These are phyloP conservation scores for Aspergillus ustus DNA, from an alignment of 2,329 filamentous ascomycete genomes.

Conservation along the genomic window DNA sequence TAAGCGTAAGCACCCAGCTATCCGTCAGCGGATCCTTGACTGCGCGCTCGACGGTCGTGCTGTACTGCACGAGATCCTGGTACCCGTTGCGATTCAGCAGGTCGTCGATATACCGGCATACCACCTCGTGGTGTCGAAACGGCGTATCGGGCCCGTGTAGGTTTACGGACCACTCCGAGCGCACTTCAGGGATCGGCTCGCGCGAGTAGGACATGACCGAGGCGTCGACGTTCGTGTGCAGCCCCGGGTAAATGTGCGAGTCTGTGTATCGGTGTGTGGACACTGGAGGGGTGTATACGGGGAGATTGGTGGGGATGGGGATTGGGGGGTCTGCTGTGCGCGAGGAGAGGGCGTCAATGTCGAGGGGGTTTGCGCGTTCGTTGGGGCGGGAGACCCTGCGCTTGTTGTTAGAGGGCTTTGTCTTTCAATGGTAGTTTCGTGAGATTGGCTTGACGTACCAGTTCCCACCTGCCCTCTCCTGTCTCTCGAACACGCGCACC, in stretches of 20 bases:
- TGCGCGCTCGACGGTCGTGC: slow-evolving; percentile 65
- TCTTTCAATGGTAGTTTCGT: not conserved
- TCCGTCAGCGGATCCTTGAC: slow-evolving; percentile 52
- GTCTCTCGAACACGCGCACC: slow-evolving; percentile 66
- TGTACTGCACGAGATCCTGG: slow-evolving; percentile 49
- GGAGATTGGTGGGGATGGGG: slow-evolving; percentile 53
- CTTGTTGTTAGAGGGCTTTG: not conserved
- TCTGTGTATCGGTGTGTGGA: slow-evolving; percentile 58
- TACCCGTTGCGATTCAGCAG: slow-evolving; percentile 60
- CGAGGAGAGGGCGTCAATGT: slow-evolving; percentile 53
- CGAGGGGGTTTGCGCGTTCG: slow-evolving; percentile 47
- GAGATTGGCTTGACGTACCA: slow-evolving; percentile 53
- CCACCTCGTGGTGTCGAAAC: slow-evolving; percentile 64
- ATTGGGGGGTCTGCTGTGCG: slow-evolving; percentile 58
- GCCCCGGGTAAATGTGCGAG: slow-evolving; percentile 64
- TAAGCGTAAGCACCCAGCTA: slow-evolving; percentile 60
- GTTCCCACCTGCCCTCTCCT: slow-evolving; percentile 63
- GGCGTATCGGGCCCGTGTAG: slow-evolving; percentile 63
- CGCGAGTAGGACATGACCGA: slow-evolving; percentile 65
- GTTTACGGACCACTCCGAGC: slow-evolving; percentile 47
- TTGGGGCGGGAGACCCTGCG: slow-evolving; percentile 37
- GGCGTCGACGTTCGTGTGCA: slow-evolving; percentile 69
- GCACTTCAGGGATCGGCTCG: slow-evolving; percentile 56
- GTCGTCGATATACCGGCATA: slow-evolving; percentile 61
- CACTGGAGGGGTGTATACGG: slow-evolving; percentile 50